Evolutionary conservation across 2,329 filamentous ascomycete species (phyloP).

Genomic region (Lasiodiplodia sp.): DNA sequence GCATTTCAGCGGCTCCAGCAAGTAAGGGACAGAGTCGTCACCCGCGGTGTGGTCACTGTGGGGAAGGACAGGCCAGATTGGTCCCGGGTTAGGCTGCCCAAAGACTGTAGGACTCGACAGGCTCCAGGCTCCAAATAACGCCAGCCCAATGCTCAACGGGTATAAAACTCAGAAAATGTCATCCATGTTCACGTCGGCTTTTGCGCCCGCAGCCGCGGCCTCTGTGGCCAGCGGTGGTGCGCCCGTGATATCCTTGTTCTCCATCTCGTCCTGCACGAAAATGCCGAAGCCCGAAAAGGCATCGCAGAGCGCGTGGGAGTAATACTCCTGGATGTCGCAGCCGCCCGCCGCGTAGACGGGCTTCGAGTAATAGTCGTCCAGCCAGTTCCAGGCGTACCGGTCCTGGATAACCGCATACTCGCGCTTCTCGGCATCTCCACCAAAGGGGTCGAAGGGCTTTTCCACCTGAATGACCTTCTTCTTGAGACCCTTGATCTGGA

Average conservation of each 20-base stretch:
- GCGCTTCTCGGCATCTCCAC: constrained; percentile 69
- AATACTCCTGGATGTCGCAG: constrained; percentile 84
- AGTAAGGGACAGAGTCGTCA: too few relatives aligned
- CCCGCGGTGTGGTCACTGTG: too few relatives aligned
- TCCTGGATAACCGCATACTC: constrained; percentile 74
- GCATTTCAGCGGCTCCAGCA: too few relatives aligned
- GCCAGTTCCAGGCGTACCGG: constrained; percentile 77
- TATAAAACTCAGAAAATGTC: constrained; percentile 47
- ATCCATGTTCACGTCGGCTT: constrained; percentile 54
- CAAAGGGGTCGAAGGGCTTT: constrained; percentile 88
- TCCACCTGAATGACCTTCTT: constrained; percentile 68
- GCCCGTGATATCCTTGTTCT: constrained; percentile 49
- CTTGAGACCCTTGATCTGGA: constrained; percentile 81
- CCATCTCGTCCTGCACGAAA: constrained; percentile 79
- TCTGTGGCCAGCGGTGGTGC: constrained; percentile 44
- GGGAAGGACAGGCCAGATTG: too few relatives aligned
- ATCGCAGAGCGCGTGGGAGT: constrained; percentile 80
- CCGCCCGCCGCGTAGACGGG: constrained; percentile 76
- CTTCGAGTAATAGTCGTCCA: constrained; percentile 72
- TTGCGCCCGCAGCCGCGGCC: constrained; percentile 62
- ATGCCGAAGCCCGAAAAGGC: constrained; percentile 90
- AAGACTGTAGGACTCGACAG: too few relatives aligned
- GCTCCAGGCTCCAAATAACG: neutral
- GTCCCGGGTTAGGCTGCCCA: too few relatives aligned
- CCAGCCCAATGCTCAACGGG: constrained; percentile 10